These are phyloP conservation scores for Akanthomyces uredinophilus DNA, from an alignment of 2,329 filamentous ascomycete species.

Conservation along the genomic window DNA sequence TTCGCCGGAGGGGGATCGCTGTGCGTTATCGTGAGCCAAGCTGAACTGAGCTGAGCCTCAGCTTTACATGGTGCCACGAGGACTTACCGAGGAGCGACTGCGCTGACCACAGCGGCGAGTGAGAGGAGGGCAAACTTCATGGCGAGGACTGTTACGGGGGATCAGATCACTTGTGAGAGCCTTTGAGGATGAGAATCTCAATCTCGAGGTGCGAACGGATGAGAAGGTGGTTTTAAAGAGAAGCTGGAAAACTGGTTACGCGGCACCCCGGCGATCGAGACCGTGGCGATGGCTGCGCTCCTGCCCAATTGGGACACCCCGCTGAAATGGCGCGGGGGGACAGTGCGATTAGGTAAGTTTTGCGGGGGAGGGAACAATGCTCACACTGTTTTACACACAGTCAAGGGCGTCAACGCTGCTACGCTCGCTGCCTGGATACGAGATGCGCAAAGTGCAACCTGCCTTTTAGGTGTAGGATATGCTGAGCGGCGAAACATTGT, in stretches of 20 bases:
- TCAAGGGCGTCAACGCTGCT: background rate
- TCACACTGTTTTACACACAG: slow-evolving; percentile 1
- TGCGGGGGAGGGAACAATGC: no score
- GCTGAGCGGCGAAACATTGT: background rate
- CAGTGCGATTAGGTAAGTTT: background rate
- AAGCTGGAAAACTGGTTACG: slow-evolving; percentile 8
- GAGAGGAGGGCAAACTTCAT: slow-evolving; percentile 11
- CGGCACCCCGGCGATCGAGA: slow-evolving; percentile 7
- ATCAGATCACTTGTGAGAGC: background rate
- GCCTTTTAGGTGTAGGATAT: background rate
- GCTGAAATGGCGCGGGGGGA: background rate
- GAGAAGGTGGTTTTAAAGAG: background rate
- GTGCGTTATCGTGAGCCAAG: background rate
- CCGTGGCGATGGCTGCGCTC: background rate
- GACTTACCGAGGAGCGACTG: slow-evolving; percentile 7
- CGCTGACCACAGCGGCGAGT: slow-evolving; percentile 5
- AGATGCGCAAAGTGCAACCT: slow-evolving; percentile 1
- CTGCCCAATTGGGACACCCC: slow-evolving; percentile 9
- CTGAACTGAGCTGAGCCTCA: background rate
- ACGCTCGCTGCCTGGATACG: background rate
- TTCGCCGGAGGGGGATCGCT: background rate
- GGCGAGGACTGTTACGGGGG: background rate
- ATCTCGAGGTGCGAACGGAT: background rate
- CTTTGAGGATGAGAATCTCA: background rate
- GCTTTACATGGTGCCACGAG: background rate